These are phyloP conservation scores for Lactarius deliciosus DNA, from an alignment of 768 basidiomycete species.

Conservation along the genomic window DNA sequence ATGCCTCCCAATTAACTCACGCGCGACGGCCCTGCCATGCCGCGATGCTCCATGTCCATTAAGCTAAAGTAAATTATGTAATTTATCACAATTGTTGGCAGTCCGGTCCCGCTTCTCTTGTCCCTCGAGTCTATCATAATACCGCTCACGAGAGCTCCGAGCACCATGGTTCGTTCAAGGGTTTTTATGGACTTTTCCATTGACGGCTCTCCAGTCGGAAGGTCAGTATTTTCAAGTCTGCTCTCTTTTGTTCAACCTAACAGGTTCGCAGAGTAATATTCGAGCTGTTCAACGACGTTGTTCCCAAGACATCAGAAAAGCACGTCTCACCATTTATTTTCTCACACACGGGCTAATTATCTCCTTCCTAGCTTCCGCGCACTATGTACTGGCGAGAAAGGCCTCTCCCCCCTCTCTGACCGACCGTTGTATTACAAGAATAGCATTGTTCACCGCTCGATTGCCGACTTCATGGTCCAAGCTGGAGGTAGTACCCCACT, in stretches of 20 bases:
- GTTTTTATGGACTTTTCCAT: conserved; percentile 69
- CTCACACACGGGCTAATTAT: conserved; percentile 15
- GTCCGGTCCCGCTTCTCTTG: not conserved
- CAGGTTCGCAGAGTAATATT: conserved; percentile 56
- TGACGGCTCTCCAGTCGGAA: conserved; percentile 50
- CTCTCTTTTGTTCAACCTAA: conserved; percentile 18
- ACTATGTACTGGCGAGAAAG: conserved; percentile 84
- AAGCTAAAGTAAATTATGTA: conserved; percentile 3
- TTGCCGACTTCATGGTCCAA: conserved; percentile 78
- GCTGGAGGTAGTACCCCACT: conserved; percentile 56
- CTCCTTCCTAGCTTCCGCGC: conserved; percentile 67
- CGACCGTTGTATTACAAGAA: conserved; percentile 82
- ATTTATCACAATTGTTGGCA: not conserved
- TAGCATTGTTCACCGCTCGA: conserved; percentile 74
- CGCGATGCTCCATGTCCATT: not conserved
- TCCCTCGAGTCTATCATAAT: not conserved
- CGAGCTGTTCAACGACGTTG: conserved; percentile 71
- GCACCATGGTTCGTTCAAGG: conserved; percentile 53
- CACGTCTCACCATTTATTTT: conserved; percentile 36
- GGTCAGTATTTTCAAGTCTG: conserved; percentile 40
- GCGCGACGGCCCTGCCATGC: not conserved
- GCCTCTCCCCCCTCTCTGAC: conserved; percentile 60
- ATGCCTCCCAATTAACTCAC: conserved; percentile 11
- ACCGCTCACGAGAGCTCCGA: not conserved
- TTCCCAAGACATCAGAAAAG: conserved; percentile 83